These are phyloP conservation scores for Metarhizium sp. DNA, from an alignment of 2,329 filamentous ascomycete species.

Conservation along the genomic window DNA sequence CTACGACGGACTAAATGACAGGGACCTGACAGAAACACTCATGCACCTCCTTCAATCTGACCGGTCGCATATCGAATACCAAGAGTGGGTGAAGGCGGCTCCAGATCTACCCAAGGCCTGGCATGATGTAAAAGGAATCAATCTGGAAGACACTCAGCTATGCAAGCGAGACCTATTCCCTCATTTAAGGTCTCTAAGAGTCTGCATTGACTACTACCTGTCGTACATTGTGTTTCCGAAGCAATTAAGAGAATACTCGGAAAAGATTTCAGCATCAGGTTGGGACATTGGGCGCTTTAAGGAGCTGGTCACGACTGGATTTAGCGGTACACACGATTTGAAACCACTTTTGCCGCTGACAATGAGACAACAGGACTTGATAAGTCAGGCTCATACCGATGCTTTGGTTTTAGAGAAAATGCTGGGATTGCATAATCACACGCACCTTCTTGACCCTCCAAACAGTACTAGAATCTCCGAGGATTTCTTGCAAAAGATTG, in stretches of 20 bases:
- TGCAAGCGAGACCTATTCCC: conserved; percentile 42
- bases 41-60: conserved; percentile 32
- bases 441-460: conserved; percentile 11
- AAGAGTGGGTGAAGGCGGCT: conserved; percentile 39
- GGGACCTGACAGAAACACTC: conserved; percentile 37
- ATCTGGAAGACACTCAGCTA: conserved; percentile 41
- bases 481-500: conserved; percentile 32
- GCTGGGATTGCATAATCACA: conserved; percentile 38
- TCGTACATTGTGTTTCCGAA: conserved; percentile 45
- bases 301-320: conserved; percentile 44
- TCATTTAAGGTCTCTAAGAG: conserved; percentile 37
- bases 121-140: conserved; percentile 37
- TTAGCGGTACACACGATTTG: conserved; percentile 59
- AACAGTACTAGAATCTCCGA: conserved; percentile 14
- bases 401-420: conserved; percentile 52
- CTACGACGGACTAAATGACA: conserved; percentile 45
- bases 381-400: conserved; percentile 50
- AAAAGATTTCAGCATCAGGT: conserved; percentile 52
- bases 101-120: conserved; percentile 26
- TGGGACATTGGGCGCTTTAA: conserved; percentile 50
- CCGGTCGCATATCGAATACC: conserved; percentile 29
- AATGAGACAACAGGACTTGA: conserved; percentile 44
- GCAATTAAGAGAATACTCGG: conserved; percentile 50
- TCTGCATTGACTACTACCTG: conserved; percentile 53
- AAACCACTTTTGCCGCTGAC: conserved; percentile 41